Evolutionary conservation across 352 stramenopile species (phyloP), one percentile per base, ranked within the genome.

Genomic region (Globisporangium rhizosaccharum): DNA sequence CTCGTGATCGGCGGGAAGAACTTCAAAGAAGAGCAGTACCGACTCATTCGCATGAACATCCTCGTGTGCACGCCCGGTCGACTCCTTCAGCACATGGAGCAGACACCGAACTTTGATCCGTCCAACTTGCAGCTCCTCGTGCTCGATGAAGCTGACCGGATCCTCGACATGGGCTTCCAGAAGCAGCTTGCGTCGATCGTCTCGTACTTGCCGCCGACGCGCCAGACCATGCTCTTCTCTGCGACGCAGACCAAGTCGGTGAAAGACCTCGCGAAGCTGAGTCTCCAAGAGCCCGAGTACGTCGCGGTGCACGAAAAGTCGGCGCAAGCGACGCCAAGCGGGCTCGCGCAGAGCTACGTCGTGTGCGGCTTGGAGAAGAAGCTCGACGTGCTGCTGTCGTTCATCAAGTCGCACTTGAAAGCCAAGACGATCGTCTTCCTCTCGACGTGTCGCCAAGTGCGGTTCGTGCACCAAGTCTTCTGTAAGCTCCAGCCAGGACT

Each of bases 341-440:
- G 83, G 1, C 80, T 99, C 25, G 71, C 92, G 51, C 97, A 99
- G 74, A 97, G 84, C 59, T 98, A 97, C 63, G 82, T 99, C 9
- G 82, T 98, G n/a, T 97, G 94, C 44, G 82, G 84, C 9, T 66
- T 99, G 23, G 82, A 96, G 44, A 79, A 98, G 52, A 99, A 99
- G 72, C 73, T 99, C 39, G 96, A 99, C 71, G 88, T 98, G 49
- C 71, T 99, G 15, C 98, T 97, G 64, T 97, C 92, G 10, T 99
- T 99, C 67, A 85, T 99, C 61, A 99, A 98, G 83, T 97, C 94
- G 42, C 97, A 99, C 74, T 72, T 99, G 25, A 98, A 98, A 75
- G 88, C 90, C 60, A 99, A 99, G 72, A 97, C 91, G 18, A 99
- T 99, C 63, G 89, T 99, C 23, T 99, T 99, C 71, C 78, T 99